phyloP scores from a whole-genome alignment of 495 filamentous ascomycete genomes.

The Saxophila tyrrhenica region DNA sequence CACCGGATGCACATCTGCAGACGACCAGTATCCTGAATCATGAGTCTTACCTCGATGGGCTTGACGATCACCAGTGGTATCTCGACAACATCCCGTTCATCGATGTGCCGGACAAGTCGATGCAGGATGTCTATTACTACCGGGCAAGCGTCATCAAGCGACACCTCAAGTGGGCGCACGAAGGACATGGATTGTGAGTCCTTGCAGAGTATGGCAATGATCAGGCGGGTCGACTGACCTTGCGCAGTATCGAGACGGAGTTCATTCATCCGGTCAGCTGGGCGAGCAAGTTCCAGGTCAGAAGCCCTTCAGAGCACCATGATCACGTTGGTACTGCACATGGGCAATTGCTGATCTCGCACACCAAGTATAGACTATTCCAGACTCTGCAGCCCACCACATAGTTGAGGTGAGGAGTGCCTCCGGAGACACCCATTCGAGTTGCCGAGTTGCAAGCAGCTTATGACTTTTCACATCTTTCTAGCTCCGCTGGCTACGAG shows the following conservation, averaged over 20 bases:
- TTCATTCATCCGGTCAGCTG: too few relatives aligned
- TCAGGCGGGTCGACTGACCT: slow-evolving; percentile 1
- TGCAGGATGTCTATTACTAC: slow-evolving; percentile 40
- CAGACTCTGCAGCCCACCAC: slow-evolving; percentile 36
- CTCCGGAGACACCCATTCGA: too few relatives aligned
- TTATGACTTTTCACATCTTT: too few relatives aligned
- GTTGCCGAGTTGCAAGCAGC: too few relatives aligned
- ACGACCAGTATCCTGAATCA: slow-evolving; percentile 19
- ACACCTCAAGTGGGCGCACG: slow-evolving; percentile 32
- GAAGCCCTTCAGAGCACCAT: too few relatives aligned
- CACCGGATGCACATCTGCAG: slow-evolving; percentile 13
- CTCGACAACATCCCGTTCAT: slow-evolving; percentile 40
- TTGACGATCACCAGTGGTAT: slow-evolving; percentile 26
- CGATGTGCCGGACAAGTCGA: slow-evolving; percentile 33
- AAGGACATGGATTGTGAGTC: slow-evolving; percentile 36
- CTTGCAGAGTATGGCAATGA: slow-evolving; percentile 2
- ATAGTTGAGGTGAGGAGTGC: slow-evolving; percentile 37
- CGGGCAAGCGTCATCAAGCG: slow-evolving; percentile 34
- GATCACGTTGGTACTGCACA: too few relatives aligned
- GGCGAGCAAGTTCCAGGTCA: too few relatives aligned
- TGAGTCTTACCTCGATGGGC: slow-evolving; percentile 15
- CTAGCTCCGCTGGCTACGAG: slow-evolving; percentile 33
- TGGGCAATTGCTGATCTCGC: too few relatives aligned
- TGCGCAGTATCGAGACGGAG: too few relatives aligned
- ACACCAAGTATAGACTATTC: slow-evolving; percentile 34